Evolutionary conservation across 2,329 filamentous ascomycete genomes (phyloP), one percentile per base, ranked within the genome.

Genomic region (Aureobasidium sp.): DNA sequence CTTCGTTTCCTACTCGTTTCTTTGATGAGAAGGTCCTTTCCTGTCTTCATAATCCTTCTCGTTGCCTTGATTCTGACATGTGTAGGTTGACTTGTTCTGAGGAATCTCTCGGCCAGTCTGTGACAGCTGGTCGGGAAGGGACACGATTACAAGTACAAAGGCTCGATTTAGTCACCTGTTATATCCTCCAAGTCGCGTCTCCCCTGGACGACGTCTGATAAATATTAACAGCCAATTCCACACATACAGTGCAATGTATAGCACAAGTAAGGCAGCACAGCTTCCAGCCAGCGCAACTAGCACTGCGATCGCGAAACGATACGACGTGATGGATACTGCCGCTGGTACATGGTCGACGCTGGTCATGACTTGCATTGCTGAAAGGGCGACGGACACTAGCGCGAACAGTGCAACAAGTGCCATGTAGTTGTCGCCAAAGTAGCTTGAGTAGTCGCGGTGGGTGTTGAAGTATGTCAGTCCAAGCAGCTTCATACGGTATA

Each of bases 331-430:
- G 36, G n/a, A 14, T 9, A 62, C 36, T n/a, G 14, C 27, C 16
- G 8, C 45, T 13, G 59, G 45, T 10, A 51, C 54, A 29, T n/a
- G 14, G 14, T 49, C n/a, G 42, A 62, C 30, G 16, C 55, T 42
- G 9, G 16, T 39, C 37, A 62, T 60, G 61, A 62, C 63, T 49
- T 64, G 63, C 63, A 64, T 64, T 27, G 63, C 63, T 3, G 63
- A 48, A 29, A 64, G 63, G 21, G 55, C 61, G 3, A 60, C 49
- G 14, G 61, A 53, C 0, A 64, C 61, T 3, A 62, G 16, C 5
- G 63, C 61, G 48, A 62, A 64, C 5, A 60, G 13, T 27, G 61
- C 61, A 7, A 62, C 36, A 3, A 64, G 44, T 41, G 50, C n/a
- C 47, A 25, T 55, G 42, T 54, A 64, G 32, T 62, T 41, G 11